These are phyloP conservation scores for Sequoia sempervirens DNA, from an alignment of 75 land plant species.

Conservation along the genomic window DNA sequence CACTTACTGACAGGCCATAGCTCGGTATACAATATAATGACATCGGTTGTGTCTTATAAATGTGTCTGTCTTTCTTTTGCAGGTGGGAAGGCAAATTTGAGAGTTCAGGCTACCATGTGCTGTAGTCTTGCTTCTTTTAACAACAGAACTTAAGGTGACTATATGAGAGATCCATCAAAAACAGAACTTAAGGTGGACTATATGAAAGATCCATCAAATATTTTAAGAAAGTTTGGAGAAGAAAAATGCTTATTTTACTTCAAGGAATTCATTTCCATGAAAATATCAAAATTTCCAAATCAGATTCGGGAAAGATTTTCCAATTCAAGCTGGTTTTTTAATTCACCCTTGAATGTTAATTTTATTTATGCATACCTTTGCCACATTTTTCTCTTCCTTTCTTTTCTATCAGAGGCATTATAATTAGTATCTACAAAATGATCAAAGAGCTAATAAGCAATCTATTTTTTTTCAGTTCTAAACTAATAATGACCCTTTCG, in stretches of 20 bases:
- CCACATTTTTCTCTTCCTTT: neutral
- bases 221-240: neutral
- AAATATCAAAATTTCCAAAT: neutral
- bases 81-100: constrained; percentile 16
- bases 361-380: neutral
- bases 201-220: neutral
- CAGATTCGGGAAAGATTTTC: neutral
- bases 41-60: neutral
- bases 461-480: neutral
- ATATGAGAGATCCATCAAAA: no score
- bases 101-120: neutral
- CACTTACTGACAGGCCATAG: neutral
- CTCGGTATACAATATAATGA: neutral
- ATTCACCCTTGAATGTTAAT: neutral
- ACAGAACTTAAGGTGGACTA: neutral
- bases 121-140: neutral
- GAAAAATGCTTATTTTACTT: neutral
- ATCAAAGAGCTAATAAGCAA: neutral
- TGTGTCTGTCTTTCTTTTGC: constrained; percentile 1
- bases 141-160: no score
- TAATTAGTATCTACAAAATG: neutral
- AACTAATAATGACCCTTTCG: neutral
- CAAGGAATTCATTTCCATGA: neutral
- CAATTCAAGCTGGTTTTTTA: neutral
- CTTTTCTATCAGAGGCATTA: neutral